Conservation (phyloP, 2,329 filamentous ascomycete species). For the Atkinsonella texensis region DNA sequence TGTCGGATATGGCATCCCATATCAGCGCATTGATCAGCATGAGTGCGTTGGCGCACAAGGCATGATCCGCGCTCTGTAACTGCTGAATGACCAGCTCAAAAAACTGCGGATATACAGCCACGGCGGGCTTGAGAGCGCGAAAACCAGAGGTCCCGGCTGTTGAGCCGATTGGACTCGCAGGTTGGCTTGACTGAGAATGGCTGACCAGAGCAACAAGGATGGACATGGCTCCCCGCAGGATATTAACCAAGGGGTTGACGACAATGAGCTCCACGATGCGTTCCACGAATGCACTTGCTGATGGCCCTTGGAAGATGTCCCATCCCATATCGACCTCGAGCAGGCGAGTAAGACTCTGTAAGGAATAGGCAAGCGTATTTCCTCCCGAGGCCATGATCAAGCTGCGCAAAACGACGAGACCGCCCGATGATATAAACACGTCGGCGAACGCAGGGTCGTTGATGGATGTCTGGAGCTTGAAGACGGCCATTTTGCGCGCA, state of each 20-base stretch:
- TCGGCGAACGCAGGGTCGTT: conserved; percentile 95
- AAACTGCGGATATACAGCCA: conserved; percentile 86
- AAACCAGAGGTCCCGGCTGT: conserved; percentile 65
- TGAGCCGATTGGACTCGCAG: conserved; percentile 21
- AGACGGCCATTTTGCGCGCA: conserved; percentile 94
- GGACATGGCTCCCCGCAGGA: conserved; percentile 90
- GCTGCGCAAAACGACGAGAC: conserved; percentile 67
- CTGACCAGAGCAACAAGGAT: conserved; percentile 89
- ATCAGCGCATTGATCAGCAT: conserved; percentile 94
- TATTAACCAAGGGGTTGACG: conserved; percentile 91
- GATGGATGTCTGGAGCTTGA: conserved; percentile 92
- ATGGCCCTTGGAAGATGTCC: conserved; percentile 64
- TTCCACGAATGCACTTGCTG: conserved; percentile 55
- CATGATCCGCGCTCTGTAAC: conserved; percentile 87
- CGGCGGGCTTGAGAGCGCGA: conserved; percentile 79
- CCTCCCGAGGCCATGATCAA: conserved; percentile 77
- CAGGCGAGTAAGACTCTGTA: conserved; percentile 77
- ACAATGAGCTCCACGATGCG: conserved; percentile 86
- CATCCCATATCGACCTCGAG: conserved; percentile 97
- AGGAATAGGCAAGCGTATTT: conserved; percentile 89
- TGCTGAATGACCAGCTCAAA: conserved; percentile 88
- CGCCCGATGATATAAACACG: conserved; percentile 84
- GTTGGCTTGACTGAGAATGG: conserved; percentile 54
- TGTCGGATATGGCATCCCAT: conserved; percentile 74
- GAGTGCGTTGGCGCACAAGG: conserved; percentile 86